phyloP scores from a whole-genome alignment of 108 stramenopile genomes.

The Parmales sp. region DNA sequence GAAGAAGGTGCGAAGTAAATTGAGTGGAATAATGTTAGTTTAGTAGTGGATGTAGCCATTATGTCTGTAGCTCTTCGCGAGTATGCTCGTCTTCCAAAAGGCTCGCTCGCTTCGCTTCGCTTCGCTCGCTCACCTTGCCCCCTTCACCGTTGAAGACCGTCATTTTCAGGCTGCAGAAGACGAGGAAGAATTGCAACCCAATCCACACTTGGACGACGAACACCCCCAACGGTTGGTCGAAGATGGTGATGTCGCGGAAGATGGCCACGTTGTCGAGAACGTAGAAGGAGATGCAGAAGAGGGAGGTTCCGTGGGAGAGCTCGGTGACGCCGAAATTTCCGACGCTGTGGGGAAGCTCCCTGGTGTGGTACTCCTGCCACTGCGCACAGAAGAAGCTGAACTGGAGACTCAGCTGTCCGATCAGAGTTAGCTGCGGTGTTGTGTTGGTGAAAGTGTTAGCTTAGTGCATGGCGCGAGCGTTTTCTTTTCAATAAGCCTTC shows the following conservation, averaged over 20 bases:
- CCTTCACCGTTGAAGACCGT: neutral
- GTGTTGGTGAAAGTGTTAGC: constrained; percentile 36
- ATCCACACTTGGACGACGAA: neutral
- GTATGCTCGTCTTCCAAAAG: too few species aligned
- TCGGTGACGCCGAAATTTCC: constrained; percentile 70
- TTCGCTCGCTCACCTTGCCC: too few species aligned
- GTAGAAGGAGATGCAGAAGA: neutral
- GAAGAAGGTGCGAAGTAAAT: too few species aligned
- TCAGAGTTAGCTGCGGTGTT: constrained; percentile 37
- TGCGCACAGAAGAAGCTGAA: constrained; percentile 82
- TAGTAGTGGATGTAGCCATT: too few species aligned
- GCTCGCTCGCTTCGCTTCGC: too few species aligned
- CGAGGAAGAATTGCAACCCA: neutral
- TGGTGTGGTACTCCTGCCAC: constrained; percentile 92
- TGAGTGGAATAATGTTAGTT: too few species aligned
- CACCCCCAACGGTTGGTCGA: neutral
- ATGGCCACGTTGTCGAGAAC: neutral
- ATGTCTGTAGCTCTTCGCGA: too few species aligned
- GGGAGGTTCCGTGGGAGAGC: constrained; percentile 15
- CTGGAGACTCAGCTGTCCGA: constrained; percentile 56
- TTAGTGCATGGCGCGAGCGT: too few species aligned
- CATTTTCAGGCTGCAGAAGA: neutral
- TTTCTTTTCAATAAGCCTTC: too few species aligned
- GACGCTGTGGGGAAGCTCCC: constrained; percentile 57
- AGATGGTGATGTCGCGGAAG: neutral